Conservation (phyloP, 2,329 filamentous ascomycete species). For the Sarocladiaceae sp. region DNA sequence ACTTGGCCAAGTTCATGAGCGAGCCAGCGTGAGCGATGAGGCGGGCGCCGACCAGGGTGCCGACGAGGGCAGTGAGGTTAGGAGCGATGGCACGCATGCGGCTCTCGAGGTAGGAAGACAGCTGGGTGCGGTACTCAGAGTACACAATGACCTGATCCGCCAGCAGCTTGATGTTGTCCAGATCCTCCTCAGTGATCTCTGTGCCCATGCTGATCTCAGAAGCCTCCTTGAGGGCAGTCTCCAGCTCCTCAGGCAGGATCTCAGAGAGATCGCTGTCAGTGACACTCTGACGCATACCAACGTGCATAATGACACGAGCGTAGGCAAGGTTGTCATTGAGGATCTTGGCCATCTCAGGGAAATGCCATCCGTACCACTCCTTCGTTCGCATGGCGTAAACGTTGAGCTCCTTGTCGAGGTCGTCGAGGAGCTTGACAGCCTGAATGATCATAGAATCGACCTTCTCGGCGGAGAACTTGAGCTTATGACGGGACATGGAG, state of each 20-base stretch:
- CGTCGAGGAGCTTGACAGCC: conserved; percentile 88
- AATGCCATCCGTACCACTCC: conserved; percentile 99
- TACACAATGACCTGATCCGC: conserved; percentile 92
- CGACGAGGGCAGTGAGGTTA: conserved; percentile 89
- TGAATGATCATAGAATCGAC: conserved; percentile 99
- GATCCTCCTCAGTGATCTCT: conserved; percentile 88
- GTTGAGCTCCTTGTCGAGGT: conserved; percentile 98
- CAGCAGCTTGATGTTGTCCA: conserved; percentile 86
- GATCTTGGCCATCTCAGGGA: conserved; percentile 96
- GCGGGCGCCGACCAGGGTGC: conserved; percentile 88
- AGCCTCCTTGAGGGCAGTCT: conserved; percentile 84
- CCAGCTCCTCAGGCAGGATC: conserved; percentile 92
- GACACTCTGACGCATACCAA: conserved; percentile 84
- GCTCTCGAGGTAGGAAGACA: conserved; percentile 83
- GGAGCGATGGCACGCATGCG: conserved; percentile 97
- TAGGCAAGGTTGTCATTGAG: conserved; percentile 97
- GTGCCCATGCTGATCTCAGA: conserved; percentile 98
- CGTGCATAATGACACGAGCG: conserved; percentile 78
- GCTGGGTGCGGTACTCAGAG: conserved; percentile 82
- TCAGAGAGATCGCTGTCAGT: conserved; percentile 76
- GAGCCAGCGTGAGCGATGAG: conserved; percentile 94
- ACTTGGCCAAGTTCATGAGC: conserved; percentile 91
- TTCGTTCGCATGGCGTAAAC: conserved; percentile 98
- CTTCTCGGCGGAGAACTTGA: conserved; percentile 98
- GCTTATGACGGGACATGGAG: conserved; percentile 93